Evolutionary conservation across 306 rosid species (phyloP), one percentile per base, ranked within the genome.

Genomic region (Vicia villosa): DNA sequence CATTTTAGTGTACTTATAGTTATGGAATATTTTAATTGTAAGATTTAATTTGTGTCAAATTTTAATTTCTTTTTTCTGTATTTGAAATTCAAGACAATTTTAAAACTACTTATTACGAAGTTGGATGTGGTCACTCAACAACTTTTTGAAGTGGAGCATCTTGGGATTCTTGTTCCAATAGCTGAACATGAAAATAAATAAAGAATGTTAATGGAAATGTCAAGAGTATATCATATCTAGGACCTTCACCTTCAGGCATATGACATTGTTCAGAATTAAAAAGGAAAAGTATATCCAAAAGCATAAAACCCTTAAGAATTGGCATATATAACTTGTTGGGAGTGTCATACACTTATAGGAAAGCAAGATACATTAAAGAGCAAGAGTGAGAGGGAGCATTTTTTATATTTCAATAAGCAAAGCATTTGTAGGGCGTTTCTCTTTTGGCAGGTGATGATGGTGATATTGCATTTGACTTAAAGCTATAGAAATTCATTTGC

Each of bases 261-360:
- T 38, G 12, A 3, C 13, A 38, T 5, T 38, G 43, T 38, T 38
- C 11, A 38, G 13, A 42, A 49, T 30, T 19, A 32, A 9, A 5
- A 66, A 5, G 21, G 19, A 20, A 15, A 74, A 56, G 52, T 32
- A 32, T 50, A 50, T 50, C 57, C 57, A 14, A 15, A 15, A 69
- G 83, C 71, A 73, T 69, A 69, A 50, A 32, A 68, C 37, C 63
- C 65, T 54, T 1, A 0, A 0, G 34, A 16, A 36, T 20, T 61
- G 4, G 63, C 63, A 79, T 74, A 79, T 79, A 74, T 61, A 79
- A 54, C 16, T 36, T 22, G 41, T 55, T 59, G 66, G 66, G 54
- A 10, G 37, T 42, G 47, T 21, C 30, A 42, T 4, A 49, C 54
- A 52, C 52, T 6, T 34, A 34, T 34, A 5, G 0, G 38, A 34